Conservation (phyloP, 345 rosid species). For the Ailanthus altissimus region DNA sequence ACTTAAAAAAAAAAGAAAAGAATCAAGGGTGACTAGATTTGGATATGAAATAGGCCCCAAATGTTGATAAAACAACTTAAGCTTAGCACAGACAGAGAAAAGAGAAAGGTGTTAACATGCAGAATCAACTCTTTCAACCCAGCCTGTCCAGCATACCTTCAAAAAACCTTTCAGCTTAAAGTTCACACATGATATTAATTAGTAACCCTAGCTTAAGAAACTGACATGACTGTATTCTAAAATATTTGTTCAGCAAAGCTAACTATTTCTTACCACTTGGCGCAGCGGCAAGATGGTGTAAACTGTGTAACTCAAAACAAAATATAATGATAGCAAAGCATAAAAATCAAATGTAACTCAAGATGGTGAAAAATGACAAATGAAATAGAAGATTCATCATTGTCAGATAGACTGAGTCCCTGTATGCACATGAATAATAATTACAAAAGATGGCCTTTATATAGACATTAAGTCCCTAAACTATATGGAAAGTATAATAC, state of each 20-base stretch:
- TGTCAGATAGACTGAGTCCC: background rate
- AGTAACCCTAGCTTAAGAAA: background rate
- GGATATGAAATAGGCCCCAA: background rate
- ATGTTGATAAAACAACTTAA: background rate
- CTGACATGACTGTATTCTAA: background rate
- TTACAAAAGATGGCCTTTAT: too few relatives aligned
- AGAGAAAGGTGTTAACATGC: background rate
- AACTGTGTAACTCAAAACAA: background rate
- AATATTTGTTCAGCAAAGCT: background rate
- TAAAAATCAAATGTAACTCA: background rate
- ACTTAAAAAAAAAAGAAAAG: background rate
- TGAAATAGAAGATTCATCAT: background rate
- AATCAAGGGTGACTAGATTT: background rate
- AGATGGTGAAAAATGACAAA: background rate
- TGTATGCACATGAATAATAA: too few relatives aligned
- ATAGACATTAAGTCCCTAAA: too few relatives aligned
- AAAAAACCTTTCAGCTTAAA: background rate
- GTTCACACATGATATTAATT: background rate
- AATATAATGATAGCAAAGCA: too few relatives aligned
- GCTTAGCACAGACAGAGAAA: background rate
- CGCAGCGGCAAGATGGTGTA: background rate
- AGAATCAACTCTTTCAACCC: background rate
- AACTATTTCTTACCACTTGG: background rate
- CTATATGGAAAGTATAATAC: too few relatives aligned
- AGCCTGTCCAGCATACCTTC: background rate